phyloP scores from a whole-genome alignment of 2,329 filamentous ascomycete species.

The Fusarium luffae region DNA sequence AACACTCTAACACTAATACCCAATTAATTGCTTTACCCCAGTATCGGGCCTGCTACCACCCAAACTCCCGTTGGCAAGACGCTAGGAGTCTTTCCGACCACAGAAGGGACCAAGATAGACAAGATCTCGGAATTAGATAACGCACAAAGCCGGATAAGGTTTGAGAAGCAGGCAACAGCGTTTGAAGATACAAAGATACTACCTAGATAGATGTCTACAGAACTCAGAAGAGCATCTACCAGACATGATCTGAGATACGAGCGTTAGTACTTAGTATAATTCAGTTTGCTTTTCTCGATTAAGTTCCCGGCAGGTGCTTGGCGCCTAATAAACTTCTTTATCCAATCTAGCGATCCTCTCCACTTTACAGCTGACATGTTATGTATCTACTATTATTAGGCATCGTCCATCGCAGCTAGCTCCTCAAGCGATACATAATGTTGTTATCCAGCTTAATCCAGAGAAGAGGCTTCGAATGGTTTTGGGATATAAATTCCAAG shows the following conservation, averaged over 20 bases:
- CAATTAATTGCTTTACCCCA: slow-evolving; percentile 34
- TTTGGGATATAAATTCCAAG: not conserved
- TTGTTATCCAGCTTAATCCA: not conserved
- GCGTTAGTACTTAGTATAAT: slow-evolving; percentile 1
- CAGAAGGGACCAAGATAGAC: not conserved
- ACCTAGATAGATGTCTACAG: not conserved
- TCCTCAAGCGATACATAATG: not conserved
- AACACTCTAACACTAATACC: slow-evolving; percentile 1
- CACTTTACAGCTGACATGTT: slow-evolving; percentile 34
- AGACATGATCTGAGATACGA: slow-evolving; percentile 28
- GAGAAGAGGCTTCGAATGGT: not conserved
- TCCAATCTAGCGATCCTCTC: slow-evolving; percentile 23
- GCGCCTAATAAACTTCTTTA: slow-evolving; percentile 4
- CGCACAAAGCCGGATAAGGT: not conserved
- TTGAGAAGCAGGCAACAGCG: not conserved
- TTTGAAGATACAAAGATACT: not conserved
- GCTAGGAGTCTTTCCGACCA: slow-evolving; percentile 31
- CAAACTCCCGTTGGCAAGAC: slow-evolving; percentile 4
- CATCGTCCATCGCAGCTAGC: slow-evolving; percentile 32
- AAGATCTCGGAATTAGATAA: not conserved
- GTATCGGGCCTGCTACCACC: slow-evolving; percentile 21
- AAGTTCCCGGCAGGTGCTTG: slow-evolving; percentile 23
- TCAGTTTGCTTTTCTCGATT: slow-evolving; percentile 8
- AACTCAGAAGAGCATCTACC: slow-evolving; percentile 15
- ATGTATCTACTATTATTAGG: slow-evolving; percentile 4